phyloP scores from a whole-genome alignment of 139 green algal genomes.

The Dunaliella primolecta region DNA sequence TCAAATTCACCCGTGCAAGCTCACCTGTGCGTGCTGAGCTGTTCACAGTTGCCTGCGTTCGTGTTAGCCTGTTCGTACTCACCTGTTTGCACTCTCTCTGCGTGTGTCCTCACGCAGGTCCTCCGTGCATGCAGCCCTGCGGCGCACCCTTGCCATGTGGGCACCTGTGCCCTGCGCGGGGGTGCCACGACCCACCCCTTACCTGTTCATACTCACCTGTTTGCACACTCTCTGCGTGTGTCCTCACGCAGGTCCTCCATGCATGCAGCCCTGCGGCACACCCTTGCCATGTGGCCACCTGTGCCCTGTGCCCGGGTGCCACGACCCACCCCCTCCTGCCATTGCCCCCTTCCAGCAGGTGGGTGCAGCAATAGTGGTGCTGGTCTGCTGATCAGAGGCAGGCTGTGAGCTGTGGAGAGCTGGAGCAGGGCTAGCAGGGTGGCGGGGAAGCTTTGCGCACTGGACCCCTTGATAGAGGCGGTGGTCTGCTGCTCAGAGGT shows the following conservation, averaged over 20 bases:
- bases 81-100: no score
- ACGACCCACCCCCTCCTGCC: constrained; percentile 54
- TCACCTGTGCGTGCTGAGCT: no score
- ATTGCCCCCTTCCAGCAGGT: constrained; percentile 43
- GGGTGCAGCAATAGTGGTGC: background rate
- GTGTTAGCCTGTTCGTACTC: no score
- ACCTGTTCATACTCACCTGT: no score
- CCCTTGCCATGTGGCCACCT: constrained; percentile 59
- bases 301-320: constrained; percentile 53
- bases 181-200: constrained; percentile 64
- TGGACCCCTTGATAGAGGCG: no score
- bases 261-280: constrained; percentile 53
- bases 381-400: background rate
- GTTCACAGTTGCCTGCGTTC: no score
- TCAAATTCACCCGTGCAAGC: no score
- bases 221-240: no score
- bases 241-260: constrained; percentile 52
- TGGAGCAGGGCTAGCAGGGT: no score
- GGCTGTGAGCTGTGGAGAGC: no score
- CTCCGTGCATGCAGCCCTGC: constrained; percentile 37
- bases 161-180: constrained; percentile 47
- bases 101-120: background rate
- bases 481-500: no score
- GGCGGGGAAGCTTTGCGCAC: no score
- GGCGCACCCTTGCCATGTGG: constrained; percentile 53